These are phyloP conservation scores for Malbranchea cinnamomea DNA, from an alignment of 2,329 filamentous ascomycete species.

Conservation along the genomic window DNA sequence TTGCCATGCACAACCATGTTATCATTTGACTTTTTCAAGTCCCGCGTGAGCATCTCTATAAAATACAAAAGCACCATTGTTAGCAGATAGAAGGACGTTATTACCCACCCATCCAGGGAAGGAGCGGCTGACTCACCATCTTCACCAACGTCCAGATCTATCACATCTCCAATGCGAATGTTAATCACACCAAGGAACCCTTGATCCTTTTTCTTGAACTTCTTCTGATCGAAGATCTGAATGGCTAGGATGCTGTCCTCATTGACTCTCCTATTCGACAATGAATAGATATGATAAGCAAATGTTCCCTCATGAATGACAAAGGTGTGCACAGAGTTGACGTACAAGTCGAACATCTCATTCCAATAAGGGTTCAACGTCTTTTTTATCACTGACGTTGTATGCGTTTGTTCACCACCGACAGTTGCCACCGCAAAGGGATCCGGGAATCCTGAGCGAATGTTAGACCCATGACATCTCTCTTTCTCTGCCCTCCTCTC, in stretches of 20 bases:
- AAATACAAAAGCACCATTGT: slow-evolving; percentile 14
- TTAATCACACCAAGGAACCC: slow-evolving; percentile 97
- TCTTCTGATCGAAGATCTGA: slow-evolving; percentile 98
- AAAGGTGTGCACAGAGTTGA: slow-evolving; percentile 9
- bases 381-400: slow-evolving; percentile 93
- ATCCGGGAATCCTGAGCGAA: slow-evolving; percentile 69
- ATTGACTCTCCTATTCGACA: slow-evolving; percentile 53
- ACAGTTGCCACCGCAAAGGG: slow-evolving; percentile 95
- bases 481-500: not conserved
- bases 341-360: slow-evolving; percentile 95
- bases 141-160: slow-evolving; percentile 75
- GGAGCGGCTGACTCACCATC: slow-evolving; percentile 52
- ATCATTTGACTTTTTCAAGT: slow-evolving; percentile 95
- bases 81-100: slow-evolving; percentile 10
- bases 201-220: slow-evolving; percentile 99
- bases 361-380: slow-evolving; percentile 99
- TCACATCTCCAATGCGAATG: slow-evolving; percentile 83
- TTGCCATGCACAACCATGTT: slow-evolving; percentile 97
- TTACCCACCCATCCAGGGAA: not conserved
- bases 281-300: slow-evolving; percentile 5
- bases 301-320: slow-evolving; percentile 1
- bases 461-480: not conserved
- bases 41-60: slow-evolving; percentile 86
- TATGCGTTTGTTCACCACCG: slow-evolving; percentile 95
- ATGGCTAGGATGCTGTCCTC: slow-evolving; percentile 95